Evolutionary conservation across 306 rosid genomes (phyloP).

Genomic region (Sindora glabra): DNA sequence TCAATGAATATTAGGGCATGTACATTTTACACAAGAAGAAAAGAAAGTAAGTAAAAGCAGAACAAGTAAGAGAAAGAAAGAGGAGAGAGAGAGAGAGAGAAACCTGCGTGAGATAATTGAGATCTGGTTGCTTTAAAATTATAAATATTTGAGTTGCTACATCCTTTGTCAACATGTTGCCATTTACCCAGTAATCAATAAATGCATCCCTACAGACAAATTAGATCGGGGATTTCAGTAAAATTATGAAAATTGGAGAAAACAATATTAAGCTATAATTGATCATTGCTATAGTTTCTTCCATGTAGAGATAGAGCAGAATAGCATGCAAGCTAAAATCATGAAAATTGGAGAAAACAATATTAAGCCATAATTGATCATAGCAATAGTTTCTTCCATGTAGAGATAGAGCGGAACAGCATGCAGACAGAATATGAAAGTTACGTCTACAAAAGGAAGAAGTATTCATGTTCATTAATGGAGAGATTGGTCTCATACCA

Average conservation of each 20-base stretch:
- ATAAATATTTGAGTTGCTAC: conserved; percentile 71
- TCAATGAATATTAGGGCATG: conserved; percentile 9
- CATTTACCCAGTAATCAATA: conserved; percentile 80
- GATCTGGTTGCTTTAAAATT: conserved; percentile 84
- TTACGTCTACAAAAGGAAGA: no score
- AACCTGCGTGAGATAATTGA: conserved; percentile 81
- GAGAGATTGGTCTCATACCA: no score
- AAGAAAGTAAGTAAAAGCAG: conserved; percentile 10
- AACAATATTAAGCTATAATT: conserved; percentile 13
- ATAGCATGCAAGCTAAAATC: no score
- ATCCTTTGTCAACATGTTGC: conserved; percentile 81
- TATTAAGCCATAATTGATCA: conserved; percentile 9
- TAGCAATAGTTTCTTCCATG: no score
- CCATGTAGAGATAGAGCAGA: no score
- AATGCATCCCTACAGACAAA: conserved; percentile 58
- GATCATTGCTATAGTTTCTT: no score
- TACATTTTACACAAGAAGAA: conserved; percentile 2
- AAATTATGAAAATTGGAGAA: neutral
- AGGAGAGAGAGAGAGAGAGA: no score
- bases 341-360: conserved; percentile 12
- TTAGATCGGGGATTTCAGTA: conserved; percentile 9
- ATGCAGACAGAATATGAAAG: neutral
- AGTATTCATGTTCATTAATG: no score
- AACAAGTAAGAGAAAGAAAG: conserved; percentile 11
- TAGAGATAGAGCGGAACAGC: no score